Conservation (phyloP, 805 yeast species). For the Zygosaccharomyces kombuchaensis region DNA sequence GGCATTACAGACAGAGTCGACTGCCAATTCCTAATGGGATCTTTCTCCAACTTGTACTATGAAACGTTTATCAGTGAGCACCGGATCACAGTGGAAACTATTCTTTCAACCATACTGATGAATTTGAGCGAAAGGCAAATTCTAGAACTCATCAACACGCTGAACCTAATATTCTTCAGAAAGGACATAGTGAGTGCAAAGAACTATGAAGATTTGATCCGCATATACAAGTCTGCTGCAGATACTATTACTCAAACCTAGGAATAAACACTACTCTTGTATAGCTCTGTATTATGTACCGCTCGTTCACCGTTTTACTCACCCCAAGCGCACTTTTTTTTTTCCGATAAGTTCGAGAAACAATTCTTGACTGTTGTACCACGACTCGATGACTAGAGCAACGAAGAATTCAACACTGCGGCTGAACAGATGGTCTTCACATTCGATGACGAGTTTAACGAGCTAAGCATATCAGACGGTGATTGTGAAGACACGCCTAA, state of each 20-base stretch:
- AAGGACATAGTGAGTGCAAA: conserved; percentile 39
- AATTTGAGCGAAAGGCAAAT: conserved; percentile 66
- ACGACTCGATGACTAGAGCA: neutral
- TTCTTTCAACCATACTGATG: conserved; percentile 71
- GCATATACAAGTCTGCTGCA: conserved; percentile 26
- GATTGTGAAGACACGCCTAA: conserved; percentile 1
- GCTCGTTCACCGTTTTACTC: neutral
- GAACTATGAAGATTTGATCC: conserved; percentile 34
- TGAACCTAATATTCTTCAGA: conserved; percentile 39
- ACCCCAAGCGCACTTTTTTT: neutral
- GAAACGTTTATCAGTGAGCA: conserved; percentile 83
- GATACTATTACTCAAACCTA: conserved; percentile 8
- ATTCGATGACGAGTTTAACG: conserved; percentile 16
- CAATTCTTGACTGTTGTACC: neutral
- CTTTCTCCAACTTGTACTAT: conserved; percentile 85
- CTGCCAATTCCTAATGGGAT: conserved; percentile 97
- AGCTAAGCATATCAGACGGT: conserved; percentile 14
- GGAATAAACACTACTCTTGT: neutral
- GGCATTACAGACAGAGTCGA: conserved; percentile 97
- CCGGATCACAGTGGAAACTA: conserved; percentile 65
- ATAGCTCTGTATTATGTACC: neutral
- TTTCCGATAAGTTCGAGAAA: neutral
- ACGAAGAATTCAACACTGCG: neutral
- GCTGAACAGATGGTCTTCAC: conserved; percentile 9
- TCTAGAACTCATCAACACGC: conserved; percentile 52